Evolutionary conservation across 148 eudicot genomes (phyloP).

Genomic region (Vaccinium myrtillus): DNA sequence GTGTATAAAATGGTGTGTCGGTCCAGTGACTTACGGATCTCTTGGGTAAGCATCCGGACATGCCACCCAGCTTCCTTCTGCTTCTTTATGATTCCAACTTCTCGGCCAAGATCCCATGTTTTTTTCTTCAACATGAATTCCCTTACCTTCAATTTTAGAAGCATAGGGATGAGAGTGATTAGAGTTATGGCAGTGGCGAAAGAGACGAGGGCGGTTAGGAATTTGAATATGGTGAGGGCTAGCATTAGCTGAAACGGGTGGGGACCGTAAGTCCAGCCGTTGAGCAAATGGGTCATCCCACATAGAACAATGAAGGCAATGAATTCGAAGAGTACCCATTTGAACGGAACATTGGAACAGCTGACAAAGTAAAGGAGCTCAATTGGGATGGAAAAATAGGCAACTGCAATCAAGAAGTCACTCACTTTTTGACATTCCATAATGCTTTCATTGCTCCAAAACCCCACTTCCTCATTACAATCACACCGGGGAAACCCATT

Average conservation of each 20-base stretch:
- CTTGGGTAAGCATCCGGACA: constrained; percentile 90
- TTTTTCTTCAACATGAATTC: constrained; percentile 83
- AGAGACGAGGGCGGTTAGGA: constrained; percentile 81
- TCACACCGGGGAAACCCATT: constrained; percentile 46
- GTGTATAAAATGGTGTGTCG: constrained; percentile 73
- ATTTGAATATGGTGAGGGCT: constrained; percentile 71
- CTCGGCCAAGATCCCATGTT: constrained; percentile 75
- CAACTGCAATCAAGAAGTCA: constrained; percentile 86
- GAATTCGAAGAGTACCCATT: constrained; percentile 85
- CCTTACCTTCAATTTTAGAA: constrained; percentile 82
- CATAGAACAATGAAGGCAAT: constrained; percentile 91
- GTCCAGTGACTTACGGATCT: constrained; percentile 84
- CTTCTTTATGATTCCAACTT: constrained; percentile 69
- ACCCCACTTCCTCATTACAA: constrained; percentile 65
- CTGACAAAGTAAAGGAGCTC: constrained; percentile 86
- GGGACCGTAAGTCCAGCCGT: constrained; percentile 83
- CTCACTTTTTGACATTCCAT: constrained; percentile 68
- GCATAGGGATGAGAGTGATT: constrained; percentile 68
- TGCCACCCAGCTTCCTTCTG: constrained; percentile 79
- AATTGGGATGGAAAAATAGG: constrained; percentile 86
- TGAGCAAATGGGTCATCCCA: constrained; percentile 92
- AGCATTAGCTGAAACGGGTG: constrained; percentile 72
- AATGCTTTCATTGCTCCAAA: constrained; percentile 66
- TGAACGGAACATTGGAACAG: constrained; percentile 84
- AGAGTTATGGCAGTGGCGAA: constrained; percentile 90